Conservation (phyloP, 2,329 filamentous ascomycete species). For the Delphinella strobiligena region DNA sequence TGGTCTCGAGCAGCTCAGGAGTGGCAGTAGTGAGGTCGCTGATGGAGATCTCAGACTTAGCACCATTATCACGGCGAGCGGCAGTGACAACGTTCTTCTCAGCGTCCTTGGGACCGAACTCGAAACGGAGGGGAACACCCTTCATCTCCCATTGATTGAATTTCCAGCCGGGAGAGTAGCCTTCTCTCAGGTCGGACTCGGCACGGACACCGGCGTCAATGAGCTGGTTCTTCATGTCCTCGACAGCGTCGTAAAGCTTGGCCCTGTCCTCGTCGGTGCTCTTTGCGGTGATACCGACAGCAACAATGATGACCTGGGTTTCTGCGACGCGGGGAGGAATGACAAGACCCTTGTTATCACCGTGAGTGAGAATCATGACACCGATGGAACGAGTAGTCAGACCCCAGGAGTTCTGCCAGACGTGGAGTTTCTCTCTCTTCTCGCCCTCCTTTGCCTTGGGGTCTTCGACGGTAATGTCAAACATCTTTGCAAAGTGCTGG, state of each 20-base stretch:
- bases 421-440: constrained; percentile 67
- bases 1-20: constrained; percentile 72
- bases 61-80: constrained; percentile 72
- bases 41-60: constrained; percentile 71
- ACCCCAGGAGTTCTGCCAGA: constrained; percentile 99
- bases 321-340: constrained; percentile 84
- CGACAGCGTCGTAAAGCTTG: constrained; percentile 63
- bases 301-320: constrained; percentile 74
- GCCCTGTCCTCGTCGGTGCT: constrained; percentile 67
- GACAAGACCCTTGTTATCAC: constrained; percentile 89
- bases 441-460: constrained; percentile 57
- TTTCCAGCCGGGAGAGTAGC: constrained; percentile 90
- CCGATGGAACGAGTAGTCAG: constrained; percentile 93
- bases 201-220: constrained; percentile 63
- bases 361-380: constrained; percentile 98
- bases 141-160: constrained; percentile 99
- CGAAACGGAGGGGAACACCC: constrained; percentile 84
- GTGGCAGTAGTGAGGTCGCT: constrained; percentile 60
- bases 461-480: constrained; percentile 93
- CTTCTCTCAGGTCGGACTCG: constrained; percentile 74
- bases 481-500: constrained; percentile 99
- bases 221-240: constrained; percentile 57
- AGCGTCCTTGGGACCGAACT: constrained; percentile 91
- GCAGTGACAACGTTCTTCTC: constrained; percentile 74
- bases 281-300: constrained; percentile 86